phyloP scores from a whole-genome alignment of 768 basidiomycete species.

The Mycena vitilis region DNA sequence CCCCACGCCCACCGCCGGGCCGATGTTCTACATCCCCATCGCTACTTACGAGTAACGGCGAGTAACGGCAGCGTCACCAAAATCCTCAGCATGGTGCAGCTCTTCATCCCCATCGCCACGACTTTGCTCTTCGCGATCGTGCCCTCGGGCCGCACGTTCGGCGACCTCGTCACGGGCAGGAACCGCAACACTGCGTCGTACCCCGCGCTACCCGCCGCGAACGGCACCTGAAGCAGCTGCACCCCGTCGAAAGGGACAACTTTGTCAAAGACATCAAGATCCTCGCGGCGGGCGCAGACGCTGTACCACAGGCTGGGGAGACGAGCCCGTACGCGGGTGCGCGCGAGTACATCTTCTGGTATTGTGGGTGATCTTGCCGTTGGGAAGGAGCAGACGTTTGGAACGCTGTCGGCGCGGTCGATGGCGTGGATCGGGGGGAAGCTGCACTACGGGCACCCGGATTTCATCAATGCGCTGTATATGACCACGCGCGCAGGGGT shows the following conservation, averaged over 20 bases:
- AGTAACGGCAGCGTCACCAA: constrained; percentile 77
- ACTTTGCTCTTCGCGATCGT: constrained; percentile 90
- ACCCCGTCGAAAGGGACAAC: constrained; percentile 99
- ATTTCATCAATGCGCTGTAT: constrained; percentile 97
- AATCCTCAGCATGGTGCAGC: constrained; percentile 96
- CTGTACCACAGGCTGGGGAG: constrained; percentile 95
- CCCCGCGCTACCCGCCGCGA: constrained; percentile 78
- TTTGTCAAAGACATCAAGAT: constrained; percentile 99
- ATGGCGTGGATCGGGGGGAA: constrained; percentile 99
- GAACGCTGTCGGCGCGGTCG: constrained; percentile 93
- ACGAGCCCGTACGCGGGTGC: constrained; percentile 97
- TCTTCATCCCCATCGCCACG: constrained; percentile 90
- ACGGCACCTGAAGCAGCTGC: constrained; percentile 93
- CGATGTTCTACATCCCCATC: constrained; percentile 94
- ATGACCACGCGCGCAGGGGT: constrained; percentile 99
- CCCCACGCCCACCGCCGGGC: constrained; percentile 90
- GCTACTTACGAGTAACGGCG: constrained; percentile 88
- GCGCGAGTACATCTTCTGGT: constrained; percentile 99
- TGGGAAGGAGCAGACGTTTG: constrained; percentile 99
- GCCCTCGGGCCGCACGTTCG: constrained; percentile 98
- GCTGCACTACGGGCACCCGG: constrained; percentile 98
- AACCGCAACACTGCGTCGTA: constrained; percentile 97
- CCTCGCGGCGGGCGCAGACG: constrained; percentile 97
- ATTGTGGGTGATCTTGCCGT: constrained; percentile 98
- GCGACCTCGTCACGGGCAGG: constrained; percentile 96